A percentile compares a stretch with the other conserved stretches of the same genome.
These are phyloP conservation scores for Aspergillus sp. DNA, from an alignment of 2,329 filamentous ascomycete species.

Conservation along the genomic window DNA sequence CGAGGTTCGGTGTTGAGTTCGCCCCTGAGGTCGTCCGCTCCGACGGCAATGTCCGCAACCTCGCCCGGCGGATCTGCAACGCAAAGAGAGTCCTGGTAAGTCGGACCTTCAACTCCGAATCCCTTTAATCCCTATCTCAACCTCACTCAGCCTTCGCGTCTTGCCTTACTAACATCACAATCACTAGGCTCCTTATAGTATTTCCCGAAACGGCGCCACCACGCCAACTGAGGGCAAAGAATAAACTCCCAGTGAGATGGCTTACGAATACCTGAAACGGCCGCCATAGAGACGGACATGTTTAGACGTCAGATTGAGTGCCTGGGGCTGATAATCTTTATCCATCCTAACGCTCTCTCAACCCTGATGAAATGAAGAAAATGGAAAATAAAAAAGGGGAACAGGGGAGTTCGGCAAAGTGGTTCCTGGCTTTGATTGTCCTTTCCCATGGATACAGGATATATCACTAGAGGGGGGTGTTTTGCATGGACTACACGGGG, in stretches of 20 bases:
- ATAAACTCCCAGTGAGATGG: constrained; percentile 10
- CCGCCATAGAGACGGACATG: constrained; percentile 6
- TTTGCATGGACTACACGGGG: not conserved
- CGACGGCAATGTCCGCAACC: constrained; percentile 85
- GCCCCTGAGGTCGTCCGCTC: constrained; percentile 89
- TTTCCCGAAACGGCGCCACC: constrained; percentile 66
- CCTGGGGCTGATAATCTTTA: not conserved
- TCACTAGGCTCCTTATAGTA: constrained; percentile 69
- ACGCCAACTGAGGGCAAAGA: constrained; percentile 56
- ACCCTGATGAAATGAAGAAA: not conserved
- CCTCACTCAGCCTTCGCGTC: constrained; percentile 2
- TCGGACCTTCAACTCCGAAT: not conserved
- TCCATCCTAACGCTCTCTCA: not conserved
- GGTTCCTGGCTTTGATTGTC: not conserved
- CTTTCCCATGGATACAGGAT: not conserved
- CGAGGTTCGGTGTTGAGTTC: constrained; percentile 86
- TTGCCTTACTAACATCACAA: constrained; percentile 4
- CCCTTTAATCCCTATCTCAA: constrained; percentile 2
- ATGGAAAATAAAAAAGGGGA: not conserved
- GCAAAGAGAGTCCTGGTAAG: constrained; percentile 92
- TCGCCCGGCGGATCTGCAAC: constrained; percentile 94
- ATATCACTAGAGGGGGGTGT: not conserved
- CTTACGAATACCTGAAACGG: not conserved
- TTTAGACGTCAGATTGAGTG: constrained; percentile 3
- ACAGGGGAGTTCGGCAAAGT: not conserved